Evolutionary conservation across 2,329 filamentous ascomycete species (phyloP).

Genomic region (Epichloe scottii): DNA sequence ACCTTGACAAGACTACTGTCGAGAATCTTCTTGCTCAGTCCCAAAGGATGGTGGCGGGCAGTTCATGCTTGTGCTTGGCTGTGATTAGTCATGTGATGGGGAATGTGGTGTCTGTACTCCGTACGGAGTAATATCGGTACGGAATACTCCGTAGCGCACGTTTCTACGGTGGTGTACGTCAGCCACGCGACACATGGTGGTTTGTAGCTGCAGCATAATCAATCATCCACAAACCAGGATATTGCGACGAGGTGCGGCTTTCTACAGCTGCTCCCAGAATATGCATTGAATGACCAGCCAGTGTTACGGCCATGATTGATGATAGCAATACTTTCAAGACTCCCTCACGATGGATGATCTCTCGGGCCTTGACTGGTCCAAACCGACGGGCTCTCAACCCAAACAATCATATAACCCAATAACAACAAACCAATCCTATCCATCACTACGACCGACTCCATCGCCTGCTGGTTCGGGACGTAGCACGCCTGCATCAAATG

Average conservation of each 20-base stretch:
- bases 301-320: conserved; percentile 3
- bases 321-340: background rate
- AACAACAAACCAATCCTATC: conserved; percentile 32
- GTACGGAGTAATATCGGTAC: too few species aligned
- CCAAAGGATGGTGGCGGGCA: too few species aligned
- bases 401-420: conserved; percentile 18
- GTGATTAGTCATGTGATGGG: background rate
- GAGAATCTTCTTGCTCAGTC: too few species aligned
- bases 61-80: background rate
- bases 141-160: background rate
- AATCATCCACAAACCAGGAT: background rate
- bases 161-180: background rate
- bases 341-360: conserved; percentile 46
- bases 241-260: background rate
- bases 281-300: conserved; percentile 6
- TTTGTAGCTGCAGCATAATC: background rate
- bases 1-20: too few species aligned
- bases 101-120: too few species aligned
- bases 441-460: conserved; percentile 41
- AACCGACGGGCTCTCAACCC: conserved; percentile 21
- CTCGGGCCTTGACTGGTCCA: conserved; percentile 46
- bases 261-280: background rate
- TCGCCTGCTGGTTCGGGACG: conserved; percentile 42
- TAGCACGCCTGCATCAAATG: conserved; percentile 41
- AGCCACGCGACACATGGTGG: background rate